These are phyloP conservation scores for Neurospora sp. DNA, from an alignment of 2,329 filamentous ascomycete species.

Conservation along the genomic window DNA sequence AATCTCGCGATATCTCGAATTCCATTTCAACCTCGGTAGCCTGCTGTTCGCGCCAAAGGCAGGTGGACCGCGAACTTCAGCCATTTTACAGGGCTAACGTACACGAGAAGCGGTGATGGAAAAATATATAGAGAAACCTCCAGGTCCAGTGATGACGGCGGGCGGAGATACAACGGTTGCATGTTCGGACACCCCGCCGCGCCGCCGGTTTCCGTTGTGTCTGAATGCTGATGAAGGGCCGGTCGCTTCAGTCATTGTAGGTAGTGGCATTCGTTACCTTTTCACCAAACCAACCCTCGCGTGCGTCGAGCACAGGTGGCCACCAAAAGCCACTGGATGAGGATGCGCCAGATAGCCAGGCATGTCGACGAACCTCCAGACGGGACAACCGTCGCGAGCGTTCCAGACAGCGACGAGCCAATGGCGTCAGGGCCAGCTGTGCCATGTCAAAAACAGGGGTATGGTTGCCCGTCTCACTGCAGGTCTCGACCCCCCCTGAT, in stretches of 20 bases:
- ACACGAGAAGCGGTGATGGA: background rate
- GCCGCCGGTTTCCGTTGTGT: background rate
- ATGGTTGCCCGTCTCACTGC: constrained; percentile 6
- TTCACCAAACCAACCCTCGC: background rate
- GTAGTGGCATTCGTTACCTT: background rate
- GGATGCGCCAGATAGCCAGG: constrained; percentile 16
- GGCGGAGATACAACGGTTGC: background rate
- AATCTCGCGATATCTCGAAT: background rate
- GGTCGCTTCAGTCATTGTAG: background rate
- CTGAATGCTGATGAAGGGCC: background rate
- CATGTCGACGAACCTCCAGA: constrained; percentile 12
- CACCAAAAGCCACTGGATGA: constrained; percentile 14
- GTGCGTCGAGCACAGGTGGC: background rate
- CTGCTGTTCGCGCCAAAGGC: background rate
- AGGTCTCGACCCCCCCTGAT: constrained; percentile 2
- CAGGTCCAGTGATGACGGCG: background rate
- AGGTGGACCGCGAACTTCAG: background rate
- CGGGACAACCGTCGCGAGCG: constrained; percentile 9
- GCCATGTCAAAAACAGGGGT: constrained; percentile 11
- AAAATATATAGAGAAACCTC: background rate
- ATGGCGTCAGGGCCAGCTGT: constrained; percentile 9
- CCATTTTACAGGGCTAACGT: background rate
- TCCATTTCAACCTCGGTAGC: background rate
- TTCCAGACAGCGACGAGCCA: constrained; percentile 14
- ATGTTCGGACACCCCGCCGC: background rate